Base-by-base conservation (phyloP, 495 filamentous ascomycete genomes). In the Penicillium crystallinum region DNA sequence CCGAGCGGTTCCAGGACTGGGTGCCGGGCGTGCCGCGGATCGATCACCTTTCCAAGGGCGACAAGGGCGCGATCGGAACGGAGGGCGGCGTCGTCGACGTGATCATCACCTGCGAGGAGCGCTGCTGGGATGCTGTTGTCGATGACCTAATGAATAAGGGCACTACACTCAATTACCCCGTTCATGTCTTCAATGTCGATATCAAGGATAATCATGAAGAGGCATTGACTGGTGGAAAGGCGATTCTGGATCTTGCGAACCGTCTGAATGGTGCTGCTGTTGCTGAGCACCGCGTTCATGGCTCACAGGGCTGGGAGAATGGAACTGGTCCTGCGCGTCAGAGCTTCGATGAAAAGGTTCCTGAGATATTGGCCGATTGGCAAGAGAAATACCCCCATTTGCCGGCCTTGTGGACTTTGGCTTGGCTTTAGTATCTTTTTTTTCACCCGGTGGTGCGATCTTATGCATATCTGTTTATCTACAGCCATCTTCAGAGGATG, bases 1-100 rank as follows among this genome's bases (percentile, higher is more conserved):
- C 95, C 1, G 95, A 99, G 70, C 82, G 95, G 40, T 99, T 95
- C 89, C 95, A 99, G 67, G 91, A 99, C 67, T 99, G 95, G 93
- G 81, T 88, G 21, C 76, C 95, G 6, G 95, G 95, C 0, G 72
- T 86, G 56, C 92, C 95, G 11, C 78, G 95, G 48, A 62, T 91
- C 14, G 86, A 81, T 27, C 70, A 73, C 40, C 56, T 75, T 18
- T 58, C 67, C 17, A 76, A 78, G 56, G 77, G 75, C 49, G 89
- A 93, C 54, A 77, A 82, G 59, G 90, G 90, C 6, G 80, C 79
- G 46, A 54, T 75, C n/a, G 93, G 93, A 11, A 87, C 88, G 15
- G 91, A 97, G 65, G 89, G 84, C 5, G 95, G 95, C 4, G 80
- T 95, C 17, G 90, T 97, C 1, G 95, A 99, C 63, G 74, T 97